Conservation (phyloP, 441 rosid species). For the Omphalea diandra region DNA sequence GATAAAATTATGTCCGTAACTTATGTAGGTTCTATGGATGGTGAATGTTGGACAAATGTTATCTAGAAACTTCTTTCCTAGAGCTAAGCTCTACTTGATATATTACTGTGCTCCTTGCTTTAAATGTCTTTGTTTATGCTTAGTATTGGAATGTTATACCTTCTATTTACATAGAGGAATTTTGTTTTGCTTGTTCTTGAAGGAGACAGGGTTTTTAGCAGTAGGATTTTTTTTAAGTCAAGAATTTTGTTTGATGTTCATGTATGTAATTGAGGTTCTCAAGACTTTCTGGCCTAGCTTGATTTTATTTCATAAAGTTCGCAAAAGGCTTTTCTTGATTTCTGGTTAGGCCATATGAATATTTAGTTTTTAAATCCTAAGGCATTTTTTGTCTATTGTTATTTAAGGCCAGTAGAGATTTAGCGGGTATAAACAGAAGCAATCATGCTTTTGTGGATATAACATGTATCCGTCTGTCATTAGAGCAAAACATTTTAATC, state of each 20-base stretch:
- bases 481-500: too few relatives aligned
- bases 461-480: too few relatives aligned
- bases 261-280: background rate
- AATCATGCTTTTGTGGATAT: too few relatives aligned
- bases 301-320: background rate
- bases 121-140: background rate
- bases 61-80: background rate
- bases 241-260: background rate
- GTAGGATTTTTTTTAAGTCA: background rate
- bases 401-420: background rate
- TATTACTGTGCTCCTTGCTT: background rate
- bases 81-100: background rate
- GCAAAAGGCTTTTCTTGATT: background rate
- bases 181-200: background rate
- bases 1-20: background rate
- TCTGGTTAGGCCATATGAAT: background rate
- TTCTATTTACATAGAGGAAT: background rate
- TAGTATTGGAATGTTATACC: background rate
- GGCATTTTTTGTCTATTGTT: background rate
- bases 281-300: background rate
- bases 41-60: background rate
- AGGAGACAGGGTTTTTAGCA: background rate
- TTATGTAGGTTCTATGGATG: background rate
- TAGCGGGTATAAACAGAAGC: background rate
- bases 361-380: background rate